Evolutionary conservation across 306 rosid species (phyloP).

Genomic region (Gillenia trifoliata): DNA sequence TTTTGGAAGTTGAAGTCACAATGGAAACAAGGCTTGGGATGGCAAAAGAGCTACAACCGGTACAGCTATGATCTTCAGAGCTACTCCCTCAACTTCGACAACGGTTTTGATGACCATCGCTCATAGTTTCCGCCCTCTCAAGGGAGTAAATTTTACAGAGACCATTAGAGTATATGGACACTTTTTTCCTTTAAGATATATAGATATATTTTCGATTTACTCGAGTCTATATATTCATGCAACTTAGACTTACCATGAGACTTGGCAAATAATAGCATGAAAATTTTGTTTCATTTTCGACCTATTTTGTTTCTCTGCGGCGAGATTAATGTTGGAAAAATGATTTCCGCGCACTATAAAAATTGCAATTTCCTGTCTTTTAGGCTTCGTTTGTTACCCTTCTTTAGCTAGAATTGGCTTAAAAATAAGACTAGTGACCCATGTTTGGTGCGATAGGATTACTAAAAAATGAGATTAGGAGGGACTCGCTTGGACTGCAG

Average conservation of each 20-base stretch:
- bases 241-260: not conserved
- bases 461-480: no score
- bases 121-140: conserved; percentile 2
- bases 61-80: conserved; percentile 76
- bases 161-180: not conserved
- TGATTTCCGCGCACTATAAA: not conserved
- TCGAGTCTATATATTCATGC: conserved; percentile 1
- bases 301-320: not conserved
- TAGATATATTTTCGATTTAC: not conserved
- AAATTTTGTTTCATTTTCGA: not conserved
- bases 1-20: conserved; percentile 49
- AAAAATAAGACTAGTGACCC: no score
- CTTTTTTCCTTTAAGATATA: not conserved
- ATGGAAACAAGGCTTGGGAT: conserved; percentile 50
- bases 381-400: no score
- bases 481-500: no score
- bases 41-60: conserved; percentile 28
- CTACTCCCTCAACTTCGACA: conserved; percentile 84
- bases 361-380: not conserved
- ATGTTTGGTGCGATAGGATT: no score
- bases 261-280: conserved; percentile 1
- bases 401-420: no score
- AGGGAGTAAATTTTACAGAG: not conserved
- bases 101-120: conserved; percentile 35
- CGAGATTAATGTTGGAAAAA: not conserved